Evolutionary conservation across 2,329 filamentous ascomycete genomes (phyloP), one percentile per base, ranked within the genome.

Genomic region (Epicoccum sorghinum): DNA sequence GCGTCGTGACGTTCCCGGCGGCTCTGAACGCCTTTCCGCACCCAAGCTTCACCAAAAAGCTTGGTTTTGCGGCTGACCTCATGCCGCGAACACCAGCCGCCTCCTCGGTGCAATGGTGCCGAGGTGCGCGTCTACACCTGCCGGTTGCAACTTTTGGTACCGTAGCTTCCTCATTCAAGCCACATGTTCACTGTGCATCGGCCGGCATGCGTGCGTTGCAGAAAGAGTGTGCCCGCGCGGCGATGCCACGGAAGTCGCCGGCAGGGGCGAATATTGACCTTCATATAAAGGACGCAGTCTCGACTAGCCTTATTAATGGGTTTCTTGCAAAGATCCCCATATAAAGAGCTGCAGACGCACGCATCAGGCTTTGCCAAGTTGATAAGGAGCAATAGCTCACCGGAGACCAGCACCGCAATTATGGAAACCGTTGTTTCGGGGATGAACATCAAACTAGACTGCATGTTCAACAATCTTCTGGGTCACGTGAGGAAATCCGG

Each of bases 11-110:
- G 27, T 40, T 35, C 29, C 35, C 40, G 14, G 30, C 6, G 30
- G 30, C 24, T 24, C 12, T 37, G 22, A 55, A 43, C 41, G 42
- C 46, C 46, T 40, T 45, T 18, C 37, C 36, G 41, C 41, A 42
- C 10, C 29, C 46, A 55, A 50, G 46, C 47, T 50, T 55, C 39
- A 22, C 37, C 7, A 25, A 23, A 39, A 55, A 55, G 52, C 52
- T 55, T 55, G 37, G 27, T 38, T 40, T 9, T 30, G 46, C 42
- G 46, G 46, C 24, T 41, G 51, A 49, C 45, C 23, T 45, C 51
- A 48, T 36, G 18, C 46, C 46, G n/a, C 9, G n/a, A 49, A 32
- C 41, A 32, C 25, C 18, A 36, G n/a, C 27, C 13, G 12, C 13
- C n/a, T 27, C 22, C 32, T 44, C 51, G 51, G 51, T 35, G 23